Evolutionary conservation across 805 yeast genomes (phyloP).

Genomic region (Yarrowia sp.): DNA sequence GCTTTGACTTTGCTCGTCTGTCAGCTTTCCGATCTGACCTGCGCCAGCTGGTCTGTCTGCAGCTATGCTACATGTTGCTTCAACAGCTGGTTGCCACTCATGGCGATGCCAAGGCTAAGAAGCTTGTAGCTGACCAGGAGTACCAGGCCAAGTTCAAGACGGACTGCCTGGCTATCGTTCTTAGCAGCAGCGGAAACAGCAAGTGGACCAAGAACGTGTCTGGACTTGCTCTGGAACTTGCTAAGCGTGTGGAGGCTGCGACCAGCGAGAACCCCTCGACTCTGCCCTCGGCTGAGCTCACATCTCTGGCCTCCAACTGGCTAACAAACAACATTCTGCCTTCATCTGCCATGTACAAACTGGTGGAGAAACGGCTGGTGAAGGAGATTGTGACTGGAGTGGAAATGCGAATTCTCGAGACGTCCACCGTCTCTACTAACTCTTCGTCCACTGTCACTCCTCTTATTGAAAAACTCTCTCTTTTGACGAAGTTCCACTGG

Average conservation of each 20-base stretch:
- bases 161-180: constrained; percentile 72
- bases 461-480: constrained; percentile 42
- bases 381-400: constrained; percentile 26
- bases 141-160: constrained; percentile 52
- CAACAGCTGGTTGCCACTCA: constrained; percentile 53
- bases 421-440: constrained; percentile 26
- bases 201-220: constrained; percentile 86
- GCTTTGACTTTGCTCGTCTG: constrained; percentile 79
- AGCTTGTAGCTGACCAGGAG: constrained; percentile 37
- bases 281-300: constrained; percentile 43
- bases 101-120: constrained; percentile 37
- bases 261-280: constrained; percentile 23
- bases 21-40: constrained; percentile 79
- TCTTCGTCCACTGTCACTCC: constrained; percentile 28
- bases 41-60: constrained; percentile 76
- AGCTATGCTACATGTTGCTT: constrained; percentile 67
- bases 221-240: constrained; percentile 65
- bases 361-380: constrained; percentile 58
- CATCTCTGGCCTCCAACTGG: constrained; percentile 72
- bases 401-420: neutral
- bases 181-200: constrained; percentile 80
- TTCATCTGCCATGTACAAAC: constrained; percentile 65
- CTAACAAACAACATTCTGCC: constrained; percentile 84
- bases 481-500: constrained; percentile 75
- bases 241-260: constrained; percentile 38